A percentile compares a stretch with the other conserved stretches of the same genome.
phyloP scores from a whole-genome alignment of 1,139 yeast species.

The Suhomyces panamericanus region DNA sequence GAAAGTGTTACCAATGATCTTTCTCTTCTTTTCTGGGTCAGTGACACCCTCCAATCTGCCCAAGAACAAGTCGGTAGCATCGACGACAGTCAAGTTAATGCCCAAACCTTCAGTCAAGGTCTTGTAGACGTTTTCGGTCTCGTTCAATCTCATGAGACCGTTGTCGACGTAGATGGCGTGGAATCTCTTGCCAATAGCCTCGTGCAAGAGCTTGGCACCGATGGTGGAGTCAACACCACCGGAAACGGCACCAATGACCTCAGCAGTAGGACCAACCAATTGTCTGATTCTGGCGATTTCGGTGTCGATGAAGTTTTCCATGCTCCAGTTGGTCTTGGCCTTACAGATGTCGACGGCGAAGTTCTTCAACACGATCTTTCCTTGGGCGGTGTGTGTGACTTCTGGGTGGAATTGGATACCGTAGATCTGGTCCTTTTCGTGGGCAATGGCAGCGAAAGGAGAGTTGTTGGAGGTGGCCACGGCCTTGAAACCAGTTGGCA shows the following conservation, averaged over 20 bases:
- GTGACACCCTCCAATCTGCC: conserved; percentile 87
- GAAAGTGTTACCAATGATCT: conserved; percentile 96
- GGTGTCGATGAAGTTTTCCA: conserved; percentile 96
- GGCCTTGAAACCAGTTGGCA: conserved; percentile 86
- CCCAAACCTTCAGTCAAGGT: conserved; percentile 92
- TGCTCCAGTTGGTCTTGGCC: conserved; percentile 90
- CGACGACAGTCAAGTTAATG: conserved; percentile 90
- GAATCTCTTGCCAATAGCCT: conserved; percentile 98
- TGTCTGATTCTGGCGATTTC: conserved; percentile 90
- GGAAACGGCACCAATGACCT: conserved; percentile 98
- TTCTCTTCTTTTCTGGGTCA: conserved; percentile 98
- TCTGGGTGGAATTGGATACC: conserved; percentile 99
- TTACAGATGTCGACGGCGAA: conserved; percentile 91
- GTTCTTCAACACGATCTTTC: conserved; percentile 82
- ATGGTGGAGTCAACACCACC: conserved; percentile 99
- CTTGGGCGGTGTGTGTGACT: conserved; percentile 94
- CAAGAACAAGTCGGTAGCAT: conserved; percentile 89
- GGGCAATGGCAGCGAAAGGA: conserved; percentile 91
- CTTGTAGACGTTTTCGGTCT: conserved; percentile 82
- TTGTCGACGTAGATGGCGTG: conserved; percentile 98
- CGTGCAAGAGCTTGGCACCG: conserved; percentile 97
- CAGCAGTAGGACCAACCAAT: conserved; percentile 95
- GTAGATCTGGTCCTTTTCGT: conserved; percentile 69
- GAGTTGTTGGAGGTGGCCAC: conserved; percentile 94
- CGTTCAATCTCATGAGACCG: conserved; percentile 95